A percentile compares a stretch with the other conserved stretches of the same genome.
These are phyloP conservation scores for Melampsora larici-populina DNA, from an alignment of 1,284 basidiomycete species.

Conservation along the genomic window DNA sequence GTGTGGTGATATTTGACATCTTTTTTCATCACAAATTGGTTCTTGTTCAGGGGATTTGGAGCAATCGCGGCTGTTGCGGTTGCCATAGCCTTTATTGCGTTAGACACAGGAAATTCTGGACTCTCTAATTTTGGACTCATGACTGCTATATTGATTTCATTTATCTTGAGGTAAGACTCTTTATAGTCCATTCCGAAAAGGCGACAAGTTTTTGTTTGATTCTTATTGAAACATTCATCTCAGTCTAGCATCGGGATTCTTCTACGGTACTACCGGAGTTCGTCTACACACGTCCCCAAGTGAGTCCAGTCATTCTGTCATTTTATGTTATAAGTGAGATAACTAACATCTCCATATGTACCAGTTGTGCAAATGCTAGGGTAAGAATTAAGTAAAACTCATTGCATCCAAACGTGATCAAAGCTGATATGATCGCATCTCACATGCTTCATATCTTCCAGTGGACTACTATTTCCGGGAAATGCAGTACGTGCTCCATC, in stretches of 20 bases:
- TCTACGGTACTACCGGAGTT: slow-evolving; percentile 29
- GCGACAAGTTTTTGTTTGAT: not conserved
- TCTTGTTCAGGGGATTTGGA: slow-evolving; percentile 25
- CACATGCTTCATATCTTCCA: not conserved
- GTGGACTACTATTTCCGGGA: slow-evolving; percentile 41
- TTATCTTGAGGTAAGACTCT: slow-evolving; percentile 16
- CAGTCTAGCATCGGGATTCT: slow-evolving; percentile 42
- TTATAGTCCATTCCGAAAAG: not conserved
- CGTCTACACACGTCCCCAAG: slow-evolving; percentile 36
- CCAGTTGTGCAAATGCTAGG: slow-evolving; percentile 42
- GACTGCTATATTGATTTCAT: slow-evolving; percentile 31
- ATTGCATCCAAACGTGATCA: no score
- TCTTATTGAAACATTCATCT: not conserved
- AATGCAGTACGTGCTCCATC: slow-evolving; percentile 4
- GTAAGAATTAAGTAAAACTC: not conserved
- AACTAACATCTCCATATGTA: not conserved
- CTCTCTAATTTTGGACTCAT: slow-evolving; percentile 24
- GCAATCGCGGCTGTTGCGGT: slow-evolving; percentile 20
- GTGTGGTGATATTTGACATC: no score
- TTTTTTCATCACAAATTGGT: not conserved
- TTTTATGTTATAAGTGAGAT: not conserved
- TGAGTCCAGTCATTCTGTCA: not conserved
- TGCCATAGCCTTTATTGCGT: slow-evolving; percentile 25
- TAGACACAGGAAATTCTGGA: slow-evolving; percentile 10
- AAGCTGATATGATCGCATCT: not conserved